Base-by-base conservation (phyloP, 768 basidiomycete genomes). In the Zangia roseola region DNA sequence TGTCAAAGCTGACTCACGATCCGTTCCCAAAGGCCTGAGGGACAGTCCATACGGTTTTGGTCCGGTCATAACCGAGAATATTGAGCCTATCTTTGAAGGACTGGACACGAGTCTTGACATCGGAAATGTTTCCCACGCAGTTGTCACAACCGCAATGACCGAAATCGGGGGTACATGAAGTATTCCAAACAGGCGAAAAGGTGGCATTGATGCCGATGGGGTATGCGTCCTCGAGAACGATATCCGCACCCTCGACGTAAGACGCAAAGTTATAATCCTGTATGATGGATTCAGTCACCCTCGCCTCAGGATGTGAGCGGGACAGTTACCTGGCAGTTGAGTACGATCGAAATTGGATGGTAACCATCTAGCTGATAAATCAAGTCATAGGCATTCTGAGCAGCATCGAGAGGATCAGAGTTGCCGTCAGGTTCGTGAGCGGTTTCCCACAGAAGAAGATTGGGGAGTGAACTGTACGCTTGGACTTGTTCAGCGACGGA, bases 81-180 rank as follows among this genome's bases (percentile, higher is more conserved):
- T 78, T 73, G 3, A 84, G 65, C 25, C 87, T 74, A 36, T 82
- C 67, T 43, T 69, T 71, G 68, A 80, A 90, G 34, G 83, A 74
- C 46, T 88, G 84, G 71, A 90, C 77, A 20, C 88, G 73, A 0
- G 69, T 69, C 13, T 76, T 77, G 59, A 91, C 80, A 54, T 90
- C 88, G 43, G 79, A 74, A 45, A 88, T 79, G n/a, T 50, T 60
- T 1, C 86, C 86, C 49, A 76, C 59, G 62, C 90, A 91, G 58
- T 79, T 74, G 54, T 84, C 84, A 54, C 73, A 88, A 50, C 89
- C 88, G 58, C 88, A 91, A 58, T 82, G 81, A 3, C 88, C 89
- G 54, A 80, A 88, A 53, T 81, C 77, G 7, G 58, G 58, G 1
- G 80, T 87, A 59, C 86, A 88, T 3, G 70, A 57, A 0, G 86